A percentile compares a stretch with the other conserved stretches of the same genome.
These are phyloP conservation scores for Dactylellina haptotyla DNA, from an alignment of 2,329 filamentous ascomycete species.

Conservation along the genomic window DNA sequence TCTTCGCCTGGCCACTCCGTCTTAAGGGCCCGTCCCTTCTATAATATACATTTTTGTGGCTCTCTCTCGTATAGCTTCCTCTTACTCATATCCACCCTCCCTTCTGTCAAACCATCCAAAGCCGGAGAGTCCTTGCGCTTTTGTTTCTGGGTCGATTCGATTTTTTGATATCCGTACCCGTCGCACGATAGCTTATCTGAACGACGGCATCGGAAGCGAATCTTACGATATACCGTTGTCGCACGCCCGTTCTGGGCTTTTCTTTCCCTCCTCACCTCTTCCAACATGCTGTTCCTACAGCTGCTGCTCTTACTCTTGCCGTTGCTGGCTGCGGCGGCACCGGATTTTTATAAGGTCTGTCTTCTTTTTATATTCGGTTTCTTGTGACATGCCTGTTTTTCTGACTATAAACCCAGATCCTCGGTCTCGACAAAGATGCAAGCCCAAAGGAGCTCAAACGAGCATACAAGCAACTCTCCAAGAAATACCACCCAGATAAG, in stretches of 20 bases:
- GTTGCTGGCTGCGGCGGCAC: slow-evolving; percentile 26
- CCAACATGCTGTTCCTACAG: slow-evolving; percentile 37
- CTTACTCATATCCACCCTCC: neutral
- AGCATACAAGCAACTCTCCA: slow-evolving; percentile 89
- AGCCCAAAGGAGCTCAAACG: slow-evolving; percentile 90
- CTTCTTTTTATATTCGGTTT: neutral
- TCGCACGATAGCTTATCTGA: neutral
- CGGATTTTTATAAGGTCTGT: slow-evolving; percentile 48
- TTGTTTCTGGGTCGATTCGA: no score
- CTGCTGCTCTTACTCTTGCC: slow-evolving; percentile 37
- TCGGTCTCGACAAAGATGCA: slow-evolving; percentile 81
- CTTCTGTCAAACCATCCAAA: neutral
- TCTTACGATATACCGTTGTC: neutral
- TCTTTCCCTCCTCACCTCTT: neutral
- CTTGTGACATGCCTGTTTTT: neutral
- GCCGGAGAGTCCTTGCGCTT: slow-evolving; percentile 20
- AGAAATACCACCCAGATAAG: slow-evolving; percentile 97
- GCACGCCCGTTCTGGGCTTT: slow-evolving; percentile 31
- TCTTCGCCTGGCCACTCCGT: neutral
- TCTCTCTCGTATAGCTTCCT: no score
- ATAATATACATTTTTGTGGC: no score
- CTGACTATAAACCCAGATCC: slow-evolving; percentile 67
- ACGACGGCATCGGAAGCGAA: no score
- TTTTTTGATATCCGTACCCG: no score
- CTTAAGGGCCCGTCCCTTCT: no score